These are phyloP conservation scores for Pseudogymnoascus sp. DNA, from an alignment of 2,329 filamentous ascomycete species.

Conservation along the genomic window DNA sequence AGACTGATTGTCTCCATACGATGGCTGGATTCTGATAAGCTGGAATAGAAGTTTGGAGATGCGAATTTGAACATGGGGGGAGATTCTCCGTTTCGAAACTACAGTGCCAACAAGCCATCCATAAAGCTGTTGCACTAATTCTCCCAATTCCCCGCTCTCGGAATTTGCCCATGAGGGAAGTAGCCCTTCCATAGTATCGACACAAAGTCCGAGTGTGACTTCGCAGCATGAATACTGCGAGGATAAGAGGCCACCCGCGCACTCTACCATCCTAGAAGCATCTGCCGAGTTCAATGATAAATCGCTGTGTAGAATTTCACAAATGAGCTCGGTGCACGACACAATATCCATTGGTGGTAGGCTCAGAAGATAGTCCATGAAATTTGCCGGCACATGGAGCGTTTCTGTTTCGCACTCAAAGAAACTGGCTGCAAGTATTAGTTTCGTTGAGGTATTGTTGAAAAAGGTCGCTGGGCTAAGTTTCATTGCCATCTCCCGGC, in stretches of 20 bases:
- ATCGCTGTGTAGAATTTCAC: slow-evolving; percentile 48
- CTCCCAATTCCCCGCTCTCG: slow-evolving; percentile 48
- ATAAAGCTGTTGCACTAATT: slow-evolving; percentile 68
- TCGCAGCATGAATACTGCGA: slow-evolving; percentile 66
- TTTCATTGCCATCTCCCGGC: slow-evolving; percentile 24
- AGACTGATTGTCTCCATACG: slow-evolving; percentile 47
- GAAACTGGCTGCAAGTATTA: slow-evolving; percentile 22
- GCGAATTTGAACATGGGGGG: slow-evolving; percentile 57
- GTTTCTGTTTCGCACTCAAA: slow-evolving; percentile 15
- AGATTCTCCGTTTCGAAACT: slow-evolving; percentile 61
- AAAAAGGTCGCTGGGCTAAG: slow-evolving; percentile 24
- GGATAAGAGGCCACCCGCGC: slow-evolving; percentile 44
- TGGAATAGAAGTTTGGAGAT: slow-evolving; percentile 63
- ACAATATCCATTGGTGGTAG: slow-evolving; percentile 48
- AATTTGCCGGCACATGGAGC: slow-evolving; percentile 42
- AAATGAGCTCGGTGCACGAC: slow-evolving; percentile 41
- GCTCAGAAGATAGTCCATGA: slow-evolving; percentile 43
- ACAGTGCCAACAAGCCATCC: slow-evolving; percentile 63
- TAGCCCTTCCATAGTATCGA: slow-evolving; percentile 56
- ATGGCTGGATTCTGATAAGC: slow-evolving; percentile 58
- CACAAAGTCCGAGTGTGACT: slow-evolving; percentile 57
- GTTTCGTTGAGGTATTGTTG: slow-evolving; percentile 17
- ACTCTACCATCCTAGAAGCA: slow-evolving; percentile 41
- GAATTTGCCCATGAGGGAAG: slow-evolving; percentile 21
- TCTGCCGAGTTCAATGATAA: slow-evolving; percentile 41